A percentile compares a stretch with the other conserved stretches of the same genome.
Conservation (phyloP, 495 filamentous ascomycete species). For the Tuber magnatum region DNA sequence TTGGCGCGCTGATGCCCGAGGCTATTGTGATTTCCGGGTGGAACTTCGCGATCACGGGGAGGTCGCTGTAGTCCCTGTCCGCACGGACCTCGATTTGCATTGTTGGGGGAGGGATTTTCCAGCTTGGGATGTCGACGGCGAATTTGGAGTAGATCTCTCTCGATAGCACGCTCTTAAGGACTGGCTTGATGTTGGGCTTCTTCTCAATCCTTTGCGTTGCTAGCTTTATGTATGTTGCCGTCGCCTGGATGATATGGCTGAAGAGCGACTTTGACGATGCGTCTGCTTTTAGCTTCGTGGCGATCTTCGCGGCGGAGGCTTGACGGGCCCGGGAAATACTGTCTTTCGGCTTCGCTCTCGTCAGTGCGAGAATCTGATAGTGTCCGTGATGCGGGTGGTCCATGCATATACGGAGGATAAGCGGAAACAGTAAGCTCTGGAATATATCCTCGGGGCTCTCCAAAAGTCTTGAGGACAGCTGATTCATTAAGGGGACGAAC, state of each 20-base stretch:
- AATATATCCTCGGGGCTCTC: slow-evolving; percentile 57
- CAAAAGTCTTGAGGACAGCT: slow-evolving; percentile 82
- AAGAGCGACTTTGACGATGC: slow-evolving; percentile 47
- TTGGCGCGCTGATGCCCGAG: slow-evolving; percentile 83
- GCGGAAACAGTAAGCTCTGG: slow-evolving; percentile 60
- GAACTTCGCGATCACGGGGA: slow-evolving; percentile 65
- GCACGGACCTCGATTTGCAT: slow-evolving; percentile 71
- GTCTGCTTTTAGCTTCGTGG: slow-evolving; percentile 50
- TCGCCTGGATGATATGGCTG: slow-evolving; percentile 62
- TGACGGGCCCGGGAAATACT: slow-evolving; percentile 63
- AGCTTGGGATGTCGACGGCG: slow-evolving; percentile 51
- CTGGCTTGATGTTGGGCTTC: slow-evolving; percentile 44
- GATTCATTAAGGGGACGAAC: slow-evolving; percentile 89
- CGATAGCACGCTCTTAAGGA: slow-evolving; percentile 53
- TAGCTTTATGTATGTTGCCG: slow-evolving; percentile 64
- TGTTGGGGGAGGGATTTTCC: slow-evolving; percentile 76
- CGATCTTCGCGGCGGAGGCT: slow-evolving; percentile 61
- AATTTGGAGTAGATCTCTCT: slow-evolving; percentile 51
- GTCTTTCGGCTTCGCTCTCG: slow-evolving; percentile 62
- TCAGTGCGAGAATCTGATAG: slow-evolving; percentile 85
- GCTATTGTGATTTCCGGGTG: slow-evolving; percentile 69
- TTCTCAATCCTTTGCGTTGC: slow-evolving; percentile 62
- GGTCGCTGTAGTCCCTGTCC: slow-evolving; percentile 64
- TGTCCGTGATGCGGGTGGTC: slow-evolving; percentile 95
- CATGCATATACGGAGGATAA: slow-evolving; percentile 72